phyloP scores from a whole-genome alignment of 495 filamentous ascomycete genomes.

The Daldinia loculata region DNA sequence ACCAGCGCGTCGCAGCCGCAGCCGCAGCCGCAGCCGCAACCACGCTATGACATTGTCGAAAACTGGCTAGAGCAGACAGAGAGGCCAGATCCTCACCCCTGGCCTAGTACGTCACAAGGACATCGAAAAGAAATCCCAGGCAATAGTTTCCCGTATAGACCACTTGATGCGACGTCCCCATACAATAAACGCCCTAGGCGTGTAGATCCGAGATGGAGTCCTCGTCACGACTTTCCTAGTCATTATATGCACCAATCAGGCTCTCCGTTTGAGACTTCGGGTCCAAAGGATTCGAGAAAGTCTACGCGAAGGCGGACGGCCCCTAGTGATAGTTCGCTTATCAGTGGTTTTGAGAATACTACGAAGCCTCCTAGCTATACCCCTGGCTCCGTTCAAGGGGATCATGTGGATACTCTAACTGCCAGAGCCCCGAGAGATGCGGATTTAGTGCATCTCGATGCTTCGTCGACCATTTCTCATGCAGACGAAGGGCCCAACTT shows the following conservation, averaged over 20 bases:
- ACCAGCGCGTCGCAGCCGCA: slow-evolving; percentile 27
- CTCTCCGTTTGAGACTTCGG: slow-evolving; percentile 4
- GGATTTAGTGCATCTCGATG: slow-evolving; percentile 15
- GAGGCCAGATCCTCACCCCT: slow-evolving; percentile 29
- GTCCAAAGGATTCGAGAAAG: slow-evolving; percentile 20
- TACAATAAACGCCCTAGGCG: slow-evolving; percentile 25
- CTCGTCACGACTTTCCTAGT: slow-evolving; percentile 38
- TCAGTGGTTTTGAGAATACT: slow-evolving; percentile 36
- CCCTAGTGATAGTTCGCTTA: slow-evolving; percentile 40
- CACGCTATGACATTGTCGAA: slow-evolving; percentile 43
- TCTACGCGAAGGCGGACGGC: slow-evolving; percentile 29
- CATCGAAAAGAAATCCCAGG: slow-evolving; percentile 17
- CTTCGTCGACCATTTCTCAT: slow-evolving; percentile 31
- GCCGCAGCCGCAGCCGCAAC: slow-evolving; percentile 26
- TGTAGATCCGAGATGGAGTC: slow-evolving; percentile 42
- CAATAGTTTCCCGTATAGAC: slow-evolving; percentile 8
- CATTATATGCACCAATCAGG: slow-evolving; percentile 26
- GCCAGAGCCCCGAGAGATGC: slow-evolving; percentile 11
- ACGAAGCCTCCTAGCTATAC: slow-evolving; percentile 24
- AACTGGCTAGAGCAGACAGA: slow-evolving; percentile 50
- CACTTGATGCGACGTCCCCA: slow-evolving; percentile 20
- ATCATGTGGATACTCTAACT: slow-evolving; percentile 5
- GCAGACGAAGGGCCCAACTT: slow-evolving; percentile 47
- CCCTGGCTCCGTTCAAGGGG: slow-evolving; percentile 12
- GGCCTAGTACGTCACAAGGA: slow-evolving; percentile 23